Evolutionary conservation across 768 basidiomycete genomes (phyloP).

Genomic region (Strobilomyces confusus): DNA sequence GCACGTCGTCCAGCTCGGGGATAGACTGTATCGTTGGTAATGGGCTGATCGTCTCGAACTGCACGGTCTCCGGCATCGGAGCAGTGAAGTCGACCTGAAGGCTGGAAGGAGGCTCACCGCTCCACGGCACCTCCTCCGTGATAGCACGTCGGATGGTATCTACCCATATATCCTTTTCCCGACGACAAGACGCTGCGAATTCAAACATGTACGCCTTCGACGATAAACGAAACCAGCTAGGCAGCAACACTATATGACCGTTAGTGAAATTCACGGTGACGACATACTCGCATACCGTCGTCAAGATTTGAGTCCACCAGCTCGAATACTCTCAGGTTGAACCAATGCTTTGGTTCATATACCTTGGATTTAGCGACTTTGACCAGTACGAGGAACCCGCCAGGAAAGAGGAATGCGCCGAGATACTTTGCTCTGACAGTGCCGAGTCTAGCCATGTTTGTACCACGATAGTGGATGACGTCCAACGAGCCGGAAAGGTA

Average conservation of each 20-base stretch:
- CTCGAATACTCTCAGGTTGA: conserved; percentile 71
- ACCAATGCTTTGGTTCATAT: conserved; percentile 90
- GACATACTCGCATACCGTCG: conserved; percentile 60
- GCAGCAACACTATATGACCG: conserved; percentile 57
- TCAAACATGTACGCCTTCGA: conserved; percentile 75
- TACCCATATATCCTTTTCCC: conserved; percentile 89
- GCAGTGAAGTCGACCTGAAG: conserved; percentile 44
- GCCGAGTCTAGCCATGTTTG: conserved; percentile 39
- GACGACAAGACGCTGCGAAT: conserved; percentile 76
- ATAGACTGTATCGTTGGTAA: conserved; percentile 57
- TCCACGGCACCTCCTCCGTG: conserved; percentile 43
- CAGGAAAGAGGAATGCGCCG: conserved; percentile 83
- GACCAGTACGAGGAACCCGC: conserved; percentile 82
- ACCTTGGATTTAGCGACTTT: conserved; percentile 77
- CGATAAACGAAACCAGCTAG: conserved; percentile 75
- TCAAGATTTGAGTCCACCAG: conserved; percentile 63
- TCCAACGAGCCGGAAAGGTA: conserved; percentile 83
- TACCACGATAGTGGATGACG: conserved; percentile 67
- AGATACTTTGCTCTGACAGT: conserved; percentile 79
- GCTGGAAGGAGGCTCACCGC: conserved; percentile 61
- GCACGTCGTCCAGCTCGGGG: conserved; percentile 39
- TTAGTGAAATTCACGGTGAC: conserved; percentile 2
- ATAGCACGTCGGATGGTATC: conserved; percentile 56
- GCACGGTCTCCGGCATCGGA: conserved; percentile 34
- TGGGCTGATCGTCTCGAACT: conserved; percentile 37